These are phyloP conservation scores for Cryptosporidium andersoni DNA, from an alignment of 169 alveolate species.

Conservation along the genomic window DNA sequence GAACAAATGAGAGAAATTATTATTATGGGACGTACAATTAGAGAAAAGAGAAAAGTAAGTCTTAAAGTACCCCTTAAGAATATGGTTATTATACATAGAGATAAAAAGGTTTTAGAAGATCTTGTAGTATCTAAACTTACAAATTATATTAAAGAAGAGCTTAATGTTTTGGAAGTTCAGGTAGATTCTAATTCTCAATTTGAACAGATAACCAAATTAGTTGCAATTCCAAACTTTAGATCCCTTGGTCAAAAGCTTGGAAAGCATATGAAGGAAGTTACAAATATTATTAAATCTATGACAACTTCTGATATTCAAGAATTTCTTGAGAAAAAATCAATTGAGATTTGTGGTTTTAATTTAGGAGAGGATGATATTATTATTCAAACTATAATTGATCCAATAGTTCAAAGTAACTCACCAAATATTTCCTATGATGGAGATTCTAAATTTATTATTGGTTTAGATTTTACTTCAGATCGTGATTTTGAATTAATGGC, in stretches of 20 bases:
- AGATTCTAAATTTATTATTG: slow-evolving; percentile 76
- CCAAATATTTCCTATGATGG: slow-evolving; percentile 76
- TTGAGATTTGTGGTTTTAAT: slow-evolving; percentile 79
- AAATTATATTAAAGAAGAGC: slow-evolving; percentile 87
- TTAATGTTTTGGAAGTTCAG: slow-evolving; percentile 80
- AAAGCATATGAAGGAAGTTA: slow-evolving; percentile 81
- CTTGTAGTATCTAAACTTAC: slow-evolving; percentile 76
- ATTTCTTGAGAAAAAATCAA: slow-evolving; percentile 67
- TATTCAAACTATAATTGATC: slow-evolving; percentile 73
- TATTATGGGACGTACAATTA: slow-evolving; percentile 89
- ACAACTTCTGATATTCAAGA: slow-evolving; percentile 73
- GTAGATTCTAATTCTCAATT: slow-evolving; percentile 80
- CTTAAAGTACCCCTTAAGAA: slow-evolving; percentile 89
- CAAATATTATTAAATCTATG: slow-evolving; percentile 78
- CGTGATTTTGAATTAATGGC: slow-evolving; percentile 77
- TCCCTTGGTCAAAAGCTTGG: slow-evolving; percentile 87
- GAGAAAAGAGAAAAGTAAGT: slow-evolving; percentile 89
- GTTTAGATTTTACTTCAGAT: slow-evolving; percentile 80
- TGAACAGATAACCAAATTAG: slow-evolving; percentile 77
- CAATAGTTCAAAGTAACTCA: slow-evolving; percentile 74
- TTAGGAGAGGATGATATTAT: slow-evolving; percentile 80
- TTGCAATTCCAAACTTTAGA: slow-evolving; percentile 86
- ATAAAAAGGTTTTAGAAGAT: slow-evolving; percentile 74
- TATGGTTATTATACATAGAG: slow-evolving; percentile 81
- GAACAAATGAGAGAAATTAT: slow-evolving; percentile 82